Evolutionary conservation across 441 rosid species (phyloP).

Genomic region (Erysimum pusillum): DNA sequence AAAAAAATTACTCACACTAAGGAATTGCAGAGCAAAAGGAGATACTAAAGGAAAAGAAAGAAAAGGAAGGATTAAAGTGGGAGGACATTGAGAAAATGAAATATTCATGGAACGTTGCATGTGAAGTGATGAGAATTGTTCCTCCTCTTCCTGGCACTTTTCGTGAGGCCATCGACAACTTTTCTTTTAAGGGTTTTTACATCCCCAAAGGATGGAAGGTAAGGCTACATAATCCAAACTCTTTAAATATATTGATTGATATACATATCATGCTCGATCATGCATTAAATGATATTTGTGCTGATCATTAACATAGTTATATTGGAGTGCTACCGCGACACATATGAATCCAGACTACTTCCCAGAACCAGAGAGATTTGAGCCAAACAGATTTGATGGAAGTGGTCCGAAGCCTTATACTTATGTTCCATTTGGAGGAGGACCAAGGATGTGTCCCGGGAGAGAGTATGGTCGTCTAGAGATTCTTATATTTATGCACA

Average conservation of each 20-base stretch:
- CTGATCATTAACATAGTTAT: constrained; percentile 40
- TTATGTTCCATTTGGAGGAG: constrained; percentile 62
- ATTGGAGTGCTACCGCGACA: constrained; percentile 54
- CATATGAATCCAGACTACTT: constrained; percentile 56
- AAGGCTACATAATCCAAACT: background rate
- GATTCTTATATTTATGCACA: constrained; percentile 53
- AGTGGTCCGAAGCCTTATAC: constrained; percentile 49
- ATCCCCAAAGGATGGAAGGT: constrained; percentile 72
- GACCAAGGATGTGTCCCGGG: constrained; percentile 62
- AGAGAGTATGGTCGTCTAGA: constrained; percentile 56
- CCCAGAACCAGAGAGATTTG: constrained; percentile 55
- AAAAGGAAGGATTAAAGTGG: constrained; percentile 49
- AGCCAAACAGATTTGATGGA: constrained; percentile 61
- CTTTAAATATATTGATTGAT: background rate
- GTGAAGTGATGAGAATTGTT: constrained; percentile 56
- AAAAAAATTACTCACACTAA: background rate
- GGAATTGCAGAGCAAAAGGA: constrained; percentile 52
- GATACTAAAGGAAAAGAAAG: constrained; percentile 45
- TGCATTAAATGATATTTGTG: background rate
- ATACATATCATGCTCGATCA: background rate
- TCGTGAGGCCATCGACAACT: constrained; percentile 52
- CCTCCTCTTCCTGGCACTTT: constrained; percentile 61
- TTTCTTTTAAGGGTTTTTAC: constrained; percentile 49
- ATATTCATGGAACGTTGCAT: constrained; percentile 58
- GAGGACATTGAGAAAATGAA: constrained; percentile 60